A percentile compares a stretch with the other conserved stretches of the same genome.
These are phyloP conservation scores for Globisporangium orthogonon DNA, from an alignment of 352 stramenopile genomes.

Conservation along the genomic window DNA sequence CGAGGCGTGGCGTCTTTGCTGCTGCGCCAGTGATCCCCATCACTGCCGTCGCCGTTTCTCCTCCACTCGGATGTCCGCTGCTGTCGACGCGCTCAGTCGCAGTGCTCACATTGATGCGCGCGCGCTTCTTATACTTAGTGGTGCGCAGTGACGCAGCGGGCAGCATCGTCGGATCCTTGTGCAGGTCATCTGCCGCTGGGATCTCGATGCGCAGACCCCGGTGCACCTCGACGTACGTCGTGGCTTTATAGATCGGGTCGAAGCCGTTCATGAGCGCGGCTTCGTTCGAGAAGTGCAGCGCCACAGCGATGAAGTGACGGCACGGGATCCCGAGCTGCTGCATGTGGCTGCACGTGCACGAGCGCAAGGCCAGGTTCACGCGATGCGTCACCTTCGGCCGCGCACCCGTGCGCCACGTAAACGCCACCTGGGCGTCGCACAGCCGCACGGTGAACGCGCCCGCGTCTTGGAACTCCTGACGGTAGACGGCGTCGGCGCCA, in stretches of 20 bases:
- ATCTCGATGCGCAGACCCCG: constrained; percentile 74
- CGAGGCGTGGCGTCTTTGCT: constrained; percentile 46
- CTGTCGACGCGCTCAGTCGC: not conserved
- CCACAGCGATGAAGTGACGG: constrained; percentile 68
- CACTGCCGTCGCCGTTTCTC: not conserved
- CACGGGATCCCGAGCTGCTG: constrained; percentile 70
- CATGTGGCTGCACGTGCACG: constrained; percentile 69
- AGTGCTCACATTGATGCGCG: constrained; percentile 12
- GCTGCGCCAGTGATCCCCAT: not conserved
- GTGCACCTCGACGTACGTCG: constrained; percentile 49
- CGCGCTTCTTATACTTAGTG: constrained; percentile 59
- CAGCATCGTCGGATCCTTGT: constrained; percentile 60
- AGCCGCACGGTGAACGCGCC: constrained; percentile 55
- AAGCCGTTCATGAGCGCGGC: constrained; percentile 55
- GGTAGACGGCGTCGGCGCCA: constrained; percentile 55
- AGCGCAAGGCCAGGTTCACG: constrained; percentile 57
- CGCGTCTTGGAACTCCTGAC: constrained; percentile 52
- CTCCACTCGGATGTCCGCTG: not conserved
- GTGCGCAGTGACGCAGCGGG: constrained; percentile 39
- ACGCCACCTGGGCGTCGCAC: constrained; percentile 71
- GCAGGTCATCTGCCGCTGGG: constrained; percentile 53
- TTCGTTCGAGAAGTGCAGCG: constrained; percentile 62
- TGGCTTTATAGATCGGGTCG: constrained; percentile 68
- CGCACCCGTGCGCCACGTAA: constrained; percentile 64
- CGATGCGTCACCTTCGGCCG: constrained; percentile 72